A percentile compares a stretch with the other conserved stretches of the same genome.
phyloP scores from a whole-genome alignment of 2,329 filamentous ascomycete genomes.

The Calonectria leucothoes region DNA sequence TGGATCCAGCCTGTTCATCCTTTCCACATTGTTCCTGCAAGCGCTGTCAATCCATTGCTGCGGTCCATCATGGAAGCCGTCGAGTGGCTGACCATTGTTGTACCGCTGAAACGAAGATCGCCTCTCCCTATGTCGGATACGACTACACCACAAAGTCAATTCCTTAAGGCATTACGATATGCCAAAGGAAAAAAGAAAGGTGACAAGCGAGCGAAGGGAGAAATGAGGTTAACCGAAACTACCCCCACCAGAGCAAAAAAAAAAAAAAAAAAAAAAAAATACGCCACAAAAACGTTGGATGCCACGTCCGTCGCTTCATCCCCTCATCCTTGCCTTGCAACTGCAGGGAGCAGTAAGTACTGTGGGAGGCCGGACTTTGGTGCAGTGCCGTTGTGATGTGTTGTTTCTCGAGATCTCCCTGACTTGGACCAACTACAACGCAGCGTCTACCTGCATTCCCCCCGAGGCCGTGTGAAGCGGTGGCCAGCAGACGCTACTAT shows the following conservation, averaged over 20 bases:
- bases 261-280: background rate
- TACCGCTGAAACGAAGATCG: background rate
- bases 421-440: conserved; percentile 1
- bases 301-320: conserved; percentile 20
- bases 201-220: background rate
- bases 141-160: background rate
- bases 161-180: background rate
- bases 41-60: background rate
- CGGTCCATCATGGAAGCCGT: background rate
- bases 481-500: background rate
- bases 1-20: background rate
- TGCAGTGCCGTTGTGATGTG: conserved; percentile 5
- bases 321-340: conserved; percentile 19
- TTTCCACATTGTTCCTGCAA: background rate
- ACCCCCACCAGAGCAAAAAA: background rate
- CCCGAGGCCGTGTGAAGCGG: background rate
- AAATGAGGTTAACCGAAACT: background rate
- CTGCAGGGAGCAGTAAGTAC: background rate
- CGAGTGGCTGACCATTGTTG: background rate
- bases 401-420: background rate
- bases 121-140: background rate
- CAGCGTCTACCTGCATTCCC: background rate
- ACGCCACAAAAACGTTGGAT: conserved; percentile 15
- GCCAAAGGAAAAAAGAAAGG: background rate
- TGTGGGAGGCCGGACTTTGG: background rate